Base-by-base conservation (phyloP, 1,139 yeast species). In the Pichia sp. region DNA sequence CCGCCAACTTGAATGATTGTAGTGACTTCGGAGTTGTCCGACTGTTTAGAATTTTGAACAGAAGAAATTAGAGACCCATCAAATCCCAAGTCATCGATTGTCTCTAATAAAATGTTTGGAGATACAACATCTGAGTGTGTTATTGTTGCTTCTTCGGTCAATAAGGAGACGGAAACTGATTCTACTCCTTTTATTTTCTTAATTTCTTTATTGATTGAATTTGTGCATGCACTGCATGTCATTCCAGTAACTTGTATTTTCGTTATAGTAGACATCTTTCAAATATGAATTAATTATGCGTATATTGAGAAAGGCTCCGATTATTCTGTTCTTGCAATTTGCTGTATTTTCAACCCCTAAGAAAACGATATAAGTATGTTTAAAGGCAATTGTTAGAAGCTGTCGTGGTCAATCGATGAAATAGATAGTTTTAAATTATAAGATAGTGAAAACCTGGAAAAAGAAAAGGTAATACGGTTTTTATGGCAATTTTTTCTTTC, bases 201-300 rank as follows among this genome's bases (percentile, higher is more conserved):
- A 16, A 86, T 61, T 3, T 78, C 77, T 15, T 62, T 60, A 1
- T 80, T 76, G 24, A 87, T 74, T 1, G 88, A 66, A 2, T 78
- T 69, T 5, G 80, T 74, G 58, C 96, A 87, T 1, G 91, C 74
- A 3, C 89, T 82, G 56, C 96, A 87, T 9, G 95, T 85, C 95
- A 87, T 87, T 3, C 95, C 95, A 50, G 62, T 45, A 48, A 56
- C 46, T 6, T 36, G 35, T 14, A 52, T 31, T 18, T 31, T 42
- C 1, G 53, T 50, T 13, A 43, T 48, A 6, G 37, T 22, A 10
- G 42, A 10, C 50, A 44, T 45, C 10, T n/a, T n/a, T n/a, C n/a
- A n/a, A n/a, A n/a, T n/a, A n/a, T n/a, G n/a, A n/a, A n/a, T n/a
- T n/a, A n/a, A n/a, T n/a, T n/a, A n/a, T n/a, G n/a, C n/a, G n/a